Percentiles rank a stretch among this genome's conserved stretches.
Evolutionary conservation across 352 stramenopile genomes (phyloP).

Genomic region (Aphanomyces astaci): DNA sequence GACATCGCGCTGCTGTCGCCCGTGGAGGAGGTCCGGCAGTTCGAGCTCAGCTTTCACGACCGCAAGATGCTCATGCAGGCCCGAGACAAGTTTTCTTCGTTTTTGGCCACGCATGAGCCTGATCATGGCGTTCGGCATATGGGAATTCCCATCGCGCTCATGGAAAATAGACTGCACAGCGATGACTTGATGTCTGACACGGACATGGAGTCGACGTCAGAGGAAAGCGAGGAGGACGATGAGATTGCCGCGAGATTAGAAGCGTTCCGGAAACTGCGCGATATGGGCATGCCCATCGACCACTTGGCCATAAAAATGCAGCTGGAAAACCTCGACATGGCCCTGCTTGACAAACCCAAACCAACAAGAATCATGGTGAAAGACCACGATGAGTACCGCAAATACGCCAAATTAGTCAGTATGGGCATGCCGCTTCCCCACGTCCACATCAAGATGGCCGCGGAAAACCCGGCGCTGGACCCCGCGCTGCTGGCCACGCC

Average conservation of each 20-base stretch:
- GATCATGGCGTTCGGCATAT: slow-evolving; percentile 61
- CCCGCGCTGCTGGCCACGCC: slow-evolving; percentile 80
- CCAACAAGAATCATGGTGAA: slow-evolving; percentile 31
- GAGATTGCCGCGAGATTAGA: neutral
- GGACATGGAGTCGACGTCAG: slow-evolving; percentile 27
- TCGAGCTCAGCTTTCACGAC: slow-evolving; percentile 72
- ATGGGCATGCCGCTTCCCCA: slow-evolving; percentile 90
- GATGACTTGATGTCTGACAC: slow-evolving; percentile 42
- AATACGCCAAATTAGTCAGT: slow-evolving; percentile 86
- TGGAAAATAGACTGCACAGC: slow-evolving; percentile 56
- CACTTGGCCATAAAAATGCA: slow-evolving; percentile 85
- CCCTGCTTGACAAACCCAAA: slow-evolving; percentile 28
- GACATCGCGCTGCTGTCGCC: slow-evolving; percentile 65
- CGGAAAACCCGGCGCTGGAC: slow-evolving; percentile 79
- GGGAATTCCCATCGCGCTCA: slow-evolving; percentile 64
- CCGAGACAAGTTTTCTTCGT: slow-evolving; percentile 66
- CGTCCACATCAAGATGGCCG: slow-evolving; percentile 87
- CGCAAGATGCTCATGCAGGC: slow-evolving; percentile 67
- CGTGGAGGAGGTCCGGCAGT: slow-evolving; percentile 73
- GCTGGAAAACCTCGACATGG: slow-evolving; percentile 45
- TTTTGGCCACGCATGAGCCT: slow-evolving; percentile 58
- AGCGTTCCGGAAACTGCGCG: slow-evolving; percentile 89
- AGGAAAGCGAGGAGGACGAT: slow-evolving; percentile 12
- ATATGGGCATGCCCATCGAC: slow-evolving; percentile 78
- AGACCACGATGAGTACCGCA: slow-evolving; percentile 83